Evolutionary conservation across 805 yeast species (phyloP), one percentile per base, ranked within the genome.

Genomic region (Candida gorgasii): DNA sequence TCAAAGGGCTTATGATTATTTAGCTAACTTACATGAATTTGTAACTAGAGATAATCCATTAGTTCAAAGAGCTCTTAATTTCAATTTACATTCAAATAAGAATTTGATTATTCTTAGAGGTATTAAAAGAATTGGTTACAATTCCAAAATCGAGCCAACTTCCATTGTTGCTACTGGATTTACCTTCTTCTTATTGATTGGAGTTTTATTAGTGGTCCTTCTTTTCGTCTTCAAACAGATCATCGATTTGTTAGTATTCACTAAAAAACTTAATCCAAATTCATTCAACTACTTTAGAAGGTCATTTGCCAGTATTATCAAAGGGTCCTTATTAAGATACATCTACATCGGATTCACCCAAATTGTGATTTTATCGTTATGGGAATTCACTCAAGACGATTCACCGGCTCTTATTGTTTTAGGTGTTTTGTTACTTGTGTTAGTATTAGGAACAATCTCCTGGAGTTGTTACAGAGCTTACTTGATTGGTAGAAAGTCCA

Each of bases 331-430:
- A 40, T 75, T 87, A 50, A 78, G 95, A 61, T 85, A 89, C 55
- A 75, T 88, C 43, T 84, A 78, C 54, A 87, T 90, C 58, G 97
- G 95, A 0, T 89, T 87, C 62, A 81, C 95, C 2, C 95, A 89
- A 61, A 65, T 90, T 44, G 72, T 82, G 13, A 78, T 89, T 40
- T 73, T 90, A 44, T 82, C 96, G 8, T 71, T 89, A 42, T 90
- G 95, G 93, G 96, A 90, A 67, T 89, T 89, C 62, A 79, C 84
- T 6, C 75, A 75, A 54, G 67, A 76, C 40, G 97, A 90, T 57
- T 89, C 97, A 0, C 85, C 95, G 1, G 97, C 96, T 0, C 89
- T 90, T 22, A 79, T 90, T 44, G 89, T 88, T 4, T 65, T 88
- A 45, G 92, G 96, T 2, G 83, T 79, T 27, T 65, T 90, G 37